A percentile compares a stretch with the other conserved stretches of the same genome.
phyloP scores from a whole-genome alignment of 495 filamentous ascomycete species.

The Tuber calosporum region DNA sequence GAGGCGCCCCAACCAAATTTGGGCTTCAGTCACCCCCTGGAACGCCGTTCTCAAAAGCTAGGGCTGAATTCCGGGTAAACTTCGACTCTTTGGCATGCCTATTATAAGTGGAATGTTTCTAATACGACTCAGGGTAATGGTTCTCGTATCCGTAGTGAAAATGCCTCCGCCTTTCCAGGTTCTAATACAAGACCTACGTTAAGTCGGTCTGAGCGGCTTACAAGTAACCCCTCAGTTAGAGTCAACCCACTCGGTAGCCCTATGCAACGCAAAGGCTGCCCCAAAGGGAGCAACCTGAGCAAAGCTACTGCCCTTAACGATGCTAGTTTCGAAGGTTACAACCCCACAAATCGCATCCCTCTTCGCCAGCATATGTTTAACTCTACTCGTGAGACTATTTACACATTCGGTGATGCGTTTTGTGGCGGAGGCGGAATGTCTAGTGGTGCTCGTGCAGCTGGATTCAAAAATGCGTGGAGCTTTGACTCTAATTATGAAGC shows the following conservation, averaged over 20 bases:
- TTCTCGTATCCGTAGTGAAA: not conserved
- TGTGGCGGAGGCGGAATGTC: slow-evolving; percentile 41
- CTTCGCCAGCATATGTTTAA: not conserved
- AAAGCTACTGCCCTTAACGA: not conserved
- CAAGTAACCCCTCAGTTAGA: not conserved
- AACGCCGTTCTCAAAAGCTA: not conserved
- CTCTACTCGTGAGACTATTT: slow-evolving; percentile 5
- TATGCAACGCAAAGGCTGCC: not conserved
- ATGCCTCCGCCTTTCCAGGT: not conserved
- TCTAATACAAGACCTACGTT: not conserved
- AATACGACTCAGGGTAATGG: not conserved
- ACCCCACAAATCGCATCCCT: not conserved
- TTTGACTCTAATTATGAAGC: slow-evolving; percentile 38
- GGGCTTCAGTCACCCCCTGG: not conserved
- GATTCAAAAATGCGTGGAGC: slow-evolving; percentile 34
- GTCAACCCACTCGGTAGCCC: not conserved
- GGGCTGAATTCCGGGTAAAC: not conserved
- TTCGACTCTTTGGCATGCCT: not conserved
- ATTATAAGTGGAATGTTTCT: not conserved
- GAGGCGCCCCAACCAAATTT: not conserved
- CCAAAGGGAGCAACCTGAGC: not conserved
- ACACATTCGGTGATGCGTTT: slow-evolving; percentile 42
- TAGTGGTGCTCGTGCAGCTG: slow-evolving; percentile 33
- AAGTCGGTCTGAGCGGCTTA: not conserved
- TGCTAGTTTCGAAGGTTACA: not conserved